Evolutionary conservation across 2,329 filamentous ascomycete species (phyloP).

Genomic region (Exophiala dermatitidis): DNA sequence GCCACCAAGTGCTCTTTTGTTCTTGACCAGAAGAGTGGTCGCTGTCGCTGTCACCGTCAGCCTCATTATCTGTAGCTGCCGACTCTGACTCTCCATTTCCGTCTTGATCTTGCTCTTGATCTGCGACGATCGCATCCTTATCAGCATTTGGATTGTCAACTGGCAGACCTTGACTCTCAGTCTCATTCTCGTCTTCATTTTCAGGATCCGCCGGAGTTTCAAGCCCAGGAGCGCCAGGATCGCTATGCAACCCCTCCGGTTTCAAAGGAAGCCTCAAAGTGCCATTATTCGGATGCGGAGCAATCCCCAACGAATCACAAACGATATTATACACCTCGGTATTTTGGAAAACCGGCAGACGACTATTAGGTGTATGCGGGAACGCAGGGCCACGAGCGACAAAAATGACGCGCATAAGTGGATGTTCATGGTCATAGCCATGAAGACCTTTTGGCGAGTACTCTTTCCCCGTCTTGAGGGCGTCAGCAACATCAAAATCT

Average conservation of each 20-base stretch:
- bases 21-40: not conserved
- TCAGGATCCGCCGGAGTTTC: constrained; percentile 18
- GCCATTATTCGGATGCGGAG: constrained; percentile 75
- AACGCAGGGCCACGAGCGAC: constrained; percentile 88
- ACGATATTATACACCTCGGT: constrained; percentile 91
- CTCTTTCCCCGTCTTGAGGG: constrained; percentile 53
- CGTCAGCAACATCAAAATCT: constrained; percentile 69
- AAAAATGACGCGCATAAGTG: constrained; percentile 93
- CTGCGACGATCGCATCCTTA: not conserved
- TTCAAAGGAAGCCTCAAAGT: constrained; percentile 55
- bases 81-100: too few relatives aligned
- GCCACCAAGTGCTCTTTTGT: constrained; percentile 23
- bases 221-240: constrained; percentile 30
- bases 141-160: not conserved
- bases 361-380: constrained; percentile 73
- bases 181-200: constrained; percentile 2
- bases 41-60: not conserved
- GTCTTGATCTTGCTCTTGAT: not conserved
- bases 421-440: constrained; percentile 91
- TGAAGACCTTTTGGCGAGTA: constrained; percentile 83
- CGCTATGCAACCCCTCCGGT: constrained; percentile 40
- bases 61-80: not conserved
- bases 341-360: constrained; percentile 79
- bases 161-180: not conserved
- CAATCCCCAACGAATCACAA: constrained; percentile 74